Evolutionary conservation across 495 filamentous ascomycete genomes (phyloP), one percentile per base, ranked within the genome.

Genomic region (Daldinia loculata): DNA sequence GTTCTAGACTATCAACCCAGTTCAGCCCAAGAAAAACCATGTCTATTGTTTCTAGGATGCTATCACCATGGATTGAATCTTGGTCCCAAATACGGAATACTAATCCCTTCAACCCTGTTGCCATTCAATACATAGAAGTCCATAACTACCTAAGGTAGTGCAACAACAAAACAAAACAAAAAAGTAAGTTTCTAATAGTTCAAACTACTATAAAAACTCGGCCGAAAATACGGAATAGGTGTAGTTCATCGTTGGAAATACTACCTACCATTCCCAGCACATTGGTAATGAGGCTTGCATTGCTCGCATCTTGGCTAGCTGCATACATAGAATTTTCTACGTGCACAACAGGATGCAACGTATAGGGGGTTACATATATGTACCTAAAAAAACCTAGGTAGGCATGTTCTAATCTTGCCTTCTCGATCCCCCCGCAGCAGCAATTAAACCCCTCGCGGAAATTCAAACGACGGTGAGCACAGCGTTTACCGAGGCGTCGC

Each of bases 51-150:
- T 17, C 41, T 45, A 45, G 41, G 41, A 45, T 45, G 19, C 27
- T 63, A 63, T 63, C 14, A 36, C 41, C 67, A 69, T 64, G 67
- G 67, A 66, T 61, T 59, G 29, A 30, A 66, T 66, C 67, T 66
- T 61, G 61, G 56, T 51, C 29, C 57, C 34, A 15, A 50, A 9
- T n/a, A n/a, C n/a, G n/a, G n/a, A n/a, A n/a, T 22, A 11, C 56
- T 41, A n/a, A 53, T 34, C 43, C 27, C 17, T 24, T 26, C 43
- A 59, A 53, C 45, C 60, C 53, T 63, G 53, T 52, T 4, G 22
- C 41, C 4, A 43, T 17, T 43, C 32, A 22, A 34, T n/a, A n/a
- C n/a, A n/a, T n/a, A 27, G 27, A 7, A 34, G 5, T n/a, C n/a
- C 45, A 36, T 22, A 5, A 38, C 17, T 36, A 4, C n/a, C n/a